Evolutionary conservation across 768 basidiomycete genomes (phyloP).

Genomic region (Suillus sp.): DNA sequence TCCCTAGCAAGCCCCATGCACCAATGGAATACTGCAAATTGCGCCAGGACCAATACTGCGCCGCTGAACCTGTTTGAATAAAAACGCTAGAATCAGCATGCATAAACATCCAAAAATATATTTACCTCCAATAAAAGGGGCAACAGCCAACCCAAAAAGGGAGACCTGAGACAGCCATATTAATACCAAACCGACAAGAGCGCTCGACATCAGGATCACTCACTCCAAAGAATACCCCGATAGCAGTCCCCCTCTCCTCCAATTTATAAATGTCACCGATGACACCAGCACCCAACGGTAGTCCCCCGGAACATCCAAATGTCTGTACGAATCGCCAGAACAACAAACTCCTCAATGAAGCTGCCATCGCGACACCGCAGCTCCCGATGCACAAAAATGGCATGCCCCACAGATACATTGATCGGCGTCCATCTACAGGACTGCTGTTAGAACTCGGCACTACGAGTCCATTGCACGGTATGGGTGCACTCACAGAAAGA

Average conservation of each 20-base stretch:
- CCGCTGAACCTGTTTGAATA: constrained; percentile 40
- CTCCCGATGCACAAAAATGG: constrained; percentile 63
- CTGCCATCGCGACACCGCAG: constrained; percentile 56
- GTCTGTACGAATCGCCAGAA: constrained; percentile 67
- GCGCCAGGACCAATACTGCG: constrained; percentile 70
- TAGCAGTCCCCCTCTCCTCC: no score
- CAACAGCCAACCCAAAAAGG: no score
- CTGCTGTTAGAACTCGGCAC: no score
- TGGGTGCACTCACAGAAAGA: constrained; percentile 10
- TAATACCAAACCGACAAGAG: no score
- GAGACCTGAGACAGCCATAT: no score
- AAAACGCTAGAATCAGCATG: not conserved
- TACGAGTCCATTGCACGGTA: no score
- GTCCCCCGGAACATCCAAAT: constrained; percentile 58
- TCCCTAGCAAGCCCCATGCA: constrained; percentile 39
- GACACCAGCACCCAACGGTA: constrained; percentile 58
- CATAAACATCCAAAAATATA: not conserved
- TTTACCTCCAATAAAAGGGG: no score
- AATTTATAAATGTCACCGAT: constrained; percentile 1
- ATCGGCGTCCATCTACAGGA: constrained; percentile 9
- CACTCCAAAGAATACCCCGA: no score
- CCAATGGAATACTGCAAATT: constrained; percentile 53
- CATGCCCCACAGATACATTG: constrained; percentile 58
- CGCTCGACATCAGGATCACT: no score
- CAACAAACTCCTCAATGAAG: constrained; percentile 48